phyloP scores from a whole-genome alignment of 352 stramenopile genomes.

The Globisporangium polare region DNA sequence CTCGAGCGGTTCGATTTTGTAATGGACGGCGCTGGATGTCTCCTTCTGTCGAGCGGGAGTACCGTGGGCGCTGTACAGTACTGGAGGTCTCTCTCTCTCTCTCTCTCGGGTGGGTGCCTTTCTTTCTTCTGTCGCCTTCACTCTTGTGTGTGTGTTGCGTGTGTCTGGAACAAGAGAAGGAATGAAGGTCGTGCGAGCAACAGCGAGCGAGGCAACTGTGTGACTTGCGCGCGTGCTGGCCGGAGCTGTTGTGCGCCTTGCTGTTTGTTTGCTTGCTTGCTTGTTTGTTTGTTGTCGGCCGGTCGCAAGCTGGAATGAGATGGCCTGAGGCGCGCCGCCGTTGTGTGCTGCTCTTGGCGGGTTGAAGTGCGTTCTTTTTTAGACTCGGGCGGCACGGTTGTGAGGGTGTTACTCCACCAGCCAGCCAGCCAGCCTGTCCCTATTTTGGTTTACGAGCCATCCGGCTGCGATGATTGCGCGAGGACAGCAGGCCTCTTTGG shows the following conservation, averaged over 20 bases:
- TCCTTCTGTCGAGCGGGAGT: neutral
- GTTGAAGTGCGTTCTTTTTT: constrained; percentile 11
- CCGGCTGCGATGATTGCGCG: constrained; percentile 7
- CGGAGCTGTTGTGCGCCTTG: neutral
- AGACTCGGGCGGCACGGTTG: neutral
- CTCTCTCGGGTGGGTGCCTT: neutral
- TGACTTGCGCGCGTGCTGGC: neutral
- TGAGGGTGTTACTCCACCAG: neutral
- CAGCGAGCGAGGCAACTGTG: neutral
- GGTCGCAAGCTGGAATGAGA: constrained; percentile 16
- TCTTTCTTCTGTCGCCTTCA: constrained; percentile 1
- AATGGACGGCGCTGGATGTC: constrained; percentile 5
- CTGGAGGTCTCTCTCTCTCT: neutral
- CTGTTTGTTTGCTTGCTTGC: neutral
- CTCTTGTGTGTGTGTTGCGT: constrained; percentile 1
- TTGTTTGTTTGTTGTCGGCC: constrained; percentile 2
- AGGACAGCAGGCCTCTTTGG: neutral
- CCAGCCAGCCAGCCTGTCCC: neutral
- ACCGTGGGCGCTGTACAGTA: neutral
- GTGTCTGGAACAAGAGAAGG: neutral
- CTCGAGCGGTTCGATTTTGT: constrained; percentile 10
- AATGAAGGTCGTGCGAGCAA: constrained; percentile 2
- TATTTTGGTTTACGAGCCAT: constrained; percentile 15
- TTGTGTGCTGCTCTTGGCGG: too few species aligned
- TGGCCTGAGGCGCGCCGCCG: neutral